Conservation (phyloP, 2,329 filamentous ascomycete species). For the Aspergillus unguis region DNA sequence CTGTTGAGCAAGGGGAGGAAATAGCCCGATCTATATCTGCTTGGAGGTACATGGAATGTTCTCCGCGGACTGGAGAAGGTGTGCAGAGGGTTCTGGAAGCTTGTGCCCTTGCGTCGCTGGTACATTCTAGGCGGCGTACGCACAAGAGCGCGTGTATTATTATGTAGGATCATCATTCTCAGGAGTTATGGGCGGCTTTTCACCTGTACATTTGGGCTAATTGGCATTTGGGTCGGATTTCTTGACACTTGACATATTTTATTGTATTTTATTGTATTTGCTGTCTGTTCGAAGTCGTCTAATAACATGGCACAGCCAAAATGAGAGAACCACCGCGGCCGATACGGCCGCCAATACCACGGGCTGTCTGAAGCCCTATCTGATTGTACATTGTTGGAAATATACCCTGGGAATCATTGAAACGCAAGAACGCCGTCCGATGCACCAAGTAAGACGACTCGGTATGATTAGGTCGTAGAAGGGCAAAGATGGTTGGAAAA, state of each 20-base stretch:
- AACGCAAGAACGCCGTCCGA: slow-evolving; percentile 34
- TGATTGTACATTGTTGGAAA: slow-evolving; percentile 13
- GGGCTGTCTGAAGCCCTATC: background rate
- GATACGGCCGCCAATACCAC: no score
- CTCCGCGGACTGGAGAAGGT: no score
- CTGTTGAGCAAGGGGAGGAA: background rate
- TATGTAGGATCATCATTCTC: no score
- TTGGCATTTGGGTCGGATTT: background rate
- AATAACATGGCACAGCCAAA: background rate
- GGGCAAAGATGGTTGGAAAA: slow-evolving; percentile 13
- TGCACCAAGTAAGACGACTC: slow-evolving; percentile 30
- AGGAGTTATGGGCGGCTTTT: no score
- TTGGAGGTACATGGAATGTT: background rate
- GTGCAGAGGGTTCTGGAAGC: no score
- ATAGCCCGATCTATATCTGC: background rate
- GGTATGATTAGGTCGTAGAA: slow-evolving; percentile 9
- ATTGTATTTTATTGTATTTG: background rate
- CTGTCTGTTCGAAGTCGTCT: background rate
- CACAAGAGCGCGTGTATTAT: no score
- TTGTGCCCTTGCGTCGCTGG: no score
- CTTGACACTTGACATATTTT: background rate
- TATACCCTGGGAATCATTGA: slow-evolving; percentile 20
- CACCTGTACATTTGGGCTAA: no score
- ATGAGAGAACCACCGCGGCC: no score
- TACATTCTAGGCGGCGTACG: no score